phyloP scores from a whole-genome alignment of 2,329 filamentous ascomycete species.

The Penicillium olsonii region DNA sequence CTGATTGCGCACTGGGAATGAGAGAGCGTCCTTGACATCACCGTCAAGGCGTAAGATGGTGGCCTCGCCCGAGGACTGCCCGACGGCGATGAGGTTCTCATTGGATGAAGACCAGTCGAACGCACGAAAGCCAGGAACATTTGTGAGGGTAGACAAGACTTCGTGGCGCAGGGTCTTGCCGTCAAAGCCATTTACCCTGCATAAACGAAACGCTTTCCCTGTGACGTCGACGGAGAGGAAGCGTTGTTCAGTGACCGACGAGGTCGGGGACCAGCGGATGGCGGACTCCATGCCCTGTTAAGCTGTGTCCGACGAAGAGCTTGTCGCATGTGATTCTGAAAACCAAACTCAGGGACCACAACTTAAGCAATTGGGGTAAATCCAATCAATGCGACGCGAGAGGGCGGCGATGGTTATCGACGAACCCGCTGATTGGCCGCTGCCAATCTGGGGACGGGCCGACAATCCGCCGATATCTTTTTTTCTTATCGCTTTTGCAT shows the following conservation, averaged over 20 bases:
- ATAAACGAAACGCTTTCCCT: conserved; percentile 60
- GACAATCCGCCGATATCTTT: conserved; percentile 30
- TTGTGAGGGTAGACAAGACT: conserved; percentile 54
- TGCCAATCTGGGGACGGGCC: conserved; percentile 32
- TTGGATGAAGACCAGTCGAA: conserved; percentile 66
- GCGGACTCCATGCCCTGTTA: conserved; percentile 46
- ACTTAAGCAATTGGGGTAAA: conserved; percentile 4
- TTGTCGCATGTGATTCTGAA: background rate
- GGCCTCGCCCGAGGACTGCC: conserved; percentile 63
- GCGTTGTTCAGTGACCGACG: conserved; percentile 53
- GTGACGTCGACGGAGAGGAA: conserved; percentile 65
- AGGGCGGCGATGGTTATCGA: conserved; percentile 8
- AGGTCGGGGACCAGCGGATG: conserved; percentile 64
- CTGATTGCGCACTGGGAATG: conserved; percentile 63
- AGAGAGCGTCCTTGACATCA: conserved; percentile 46
- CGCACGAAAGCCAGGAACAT: conserved; percentile 62
- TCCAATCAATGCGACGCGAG: conserved; percentile 10
- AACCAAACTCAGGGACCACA: background rate
- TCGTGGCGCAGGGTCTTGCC: conserved; percentile 52
- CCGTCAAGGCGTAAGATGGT: conserved; percentile 59
- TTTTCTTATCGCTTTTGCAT: conserved; percentile 17
- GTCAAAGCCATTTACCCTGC: conserved; percentile 49
- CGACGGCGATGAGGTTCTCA: conserved; percentile 60
- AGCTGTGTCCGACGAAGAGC: background rate
- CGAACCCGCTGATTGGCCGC: conserved; percentile 28